Percentiles rank a stretch among this genome's conserved stretches.
These are phyloP conservation scores for sunflower (Helianthus annuus) DNA, from an alignment of 129 eudicot genomes.

Conservation along the genomic window HanXRQr2.0-SUNRISE NC_035446.2:96386751-96387250, in stretches of 20 bases:
- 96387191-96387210: no score
- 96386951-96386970: slow-evolving; percentile 43
- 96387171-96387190: no score
- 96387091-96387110: slow-evolving; percentile 72
- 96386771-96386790: no score
- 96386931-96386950: slow-evolving; percentile 22
- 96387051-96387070: slow-evolving; percentile 71
- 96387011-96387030: slow-evolving; percentile 75
- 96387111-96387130: no score
- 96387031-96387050: slow-evolving; percentile 73
- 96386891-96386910: slow-evolving; percentile 53
- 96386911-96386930: slow-evolving; percentile 29
- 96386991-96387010: slow-evolving; percentile 50
- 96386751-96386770: no score
- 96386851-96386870: slow-evolving; percentile 55
- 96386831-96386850: slow-evolving; percentile 56
- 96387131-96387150: no score
- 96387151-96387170: no score
- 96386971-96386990: slow-evolving; percentile 58
- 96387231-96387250: no score
- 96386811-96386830: not conserved
- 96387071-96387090: slow-evolving; percentile 63
- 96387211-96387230: no score
- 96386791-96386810: no score
- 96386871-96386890: slow-evolving; percentile 42